Percentiles rank a stretch among this genome's conserved stretches.
phyloP scores from a whole-genome alignment of 202 grass and related monocot genomes.

The Panicum virgatum region DNA sequence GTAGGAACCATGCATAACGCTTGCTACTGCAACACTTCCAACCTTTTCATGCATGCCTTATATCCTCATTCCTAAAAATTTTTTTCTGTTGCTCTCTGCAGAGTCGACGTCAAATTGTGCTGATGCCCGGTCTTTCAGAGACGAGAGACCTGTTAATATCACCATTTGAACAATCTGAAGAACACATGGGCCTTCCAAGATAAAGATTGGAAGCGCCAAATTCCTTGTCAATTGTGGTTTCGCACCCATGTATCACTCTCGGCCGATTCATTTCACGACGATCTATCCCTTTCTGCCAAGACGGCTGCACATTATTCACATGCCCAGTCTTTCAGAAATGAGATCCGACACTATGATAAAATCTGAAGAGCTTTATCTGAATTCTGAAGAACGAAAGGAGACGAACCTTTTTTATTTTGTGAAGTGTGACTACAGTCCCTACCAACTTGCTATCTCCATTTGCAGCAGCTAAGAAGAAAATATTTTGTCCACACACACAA shows the following conservation, averaged over 20 bases:
- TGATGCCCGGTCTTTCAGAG: constrained; percentile 32
- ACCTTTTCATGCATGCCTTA: background rate
- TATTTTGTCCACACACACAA: constrained; percentile 40
- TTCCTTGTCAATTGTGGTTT: no score
- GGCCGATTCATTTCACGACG: no score
- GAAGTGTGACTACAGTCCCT: background rate
- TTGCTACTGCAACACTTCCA: constrained; percentile 15
- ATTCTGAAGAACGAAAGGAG: background rate
- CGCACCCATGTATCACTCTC: no score
- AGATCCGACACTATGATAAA: background rate
- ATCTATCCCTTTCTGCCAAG: constrained; percentile 13
- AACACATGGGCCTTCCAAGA: background rate
- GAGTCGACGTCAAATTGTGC: constrained; percentile 22
- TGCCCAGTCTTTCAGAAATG: constrained; percentile 26
- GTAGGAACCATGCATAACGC: constrained; percentile 21
- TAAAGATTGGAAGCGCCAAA: no score
- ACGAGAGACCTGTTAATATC: background rate
- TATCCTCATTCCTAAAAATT: constrained; percentile 4
- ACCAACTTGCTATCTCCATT: background rate
- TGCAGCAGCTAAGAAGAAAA: background rate
- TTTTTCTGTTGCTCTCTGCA: constrained; percentile 6
- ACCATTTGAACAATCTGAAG: background rate
- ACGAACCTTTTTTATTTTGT: background rate
- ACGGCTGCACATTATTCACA: constrained; percentile 22
- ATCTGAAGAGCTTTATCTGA: constrained; percentile 12